Evolutionary conservation across 2,329 filamentous ascomycete species (phyloP), one percentile per base, ranked within the genome.

Genomic region (Geosmithia putterillii): DNA sequence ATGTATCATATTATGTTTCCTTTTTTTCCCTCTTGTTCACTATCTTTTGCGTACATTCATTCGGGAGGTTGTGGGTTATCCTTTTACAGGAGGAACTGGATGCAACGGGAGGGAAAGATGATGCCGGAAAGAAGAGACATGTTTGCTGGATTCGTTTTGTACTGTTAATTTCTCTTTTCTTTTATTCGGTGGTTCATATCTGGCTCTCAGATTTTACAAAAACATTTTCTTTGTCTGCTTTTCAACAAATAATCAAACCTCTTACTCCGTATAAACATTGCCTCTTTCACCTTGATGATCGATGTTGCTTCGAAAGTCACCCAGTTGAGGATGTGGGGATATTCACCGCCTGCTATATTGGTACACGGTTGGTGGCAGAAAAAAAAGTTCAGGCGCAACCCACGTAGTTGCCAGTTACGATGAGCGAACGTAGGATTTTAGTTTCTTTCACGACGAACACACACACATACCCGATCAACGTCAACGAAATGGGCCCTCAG

Each of bases 401-500:
- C n/a, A n/a, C n/a, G n/a, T n/a, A n/a, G n/a, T n/a, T n/a, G n/a
- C n/a, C n/a, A n/a, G n/a, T n/a, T n/a, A n/a, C n/a, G n/a, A n/a
- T n/a, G n/a, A n/a, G n/a, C n/a, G n/a, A n/a, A n/a, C n/a, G n/a
- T n/a, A n/a, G n/a, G n/a, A n/a, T n/a, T n/a, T n/a, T n/a, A n/a
- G n/a, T n/a, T 25, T 25, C 23, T 10, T 7, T 25, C 23, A 25
- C 6, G 28, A 32, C 28, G 5, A 32, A 32, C n/a, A 32, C 8
- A 38, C 6, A 12, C 4, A 38, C 6, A 38, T 20, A 38, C 9
- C n/a, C n/a, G n/a, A 38, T 7, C 4, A 23, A 40, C 10, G 3
- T 20, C 6, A 22, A 23, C 3, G 44, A 49, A 45, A 65, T 65
- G 62, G 53, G 49, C 1, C 52, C 56, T 6, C 53, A 52, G 21